Percentiles rank a stretch among this genome's conserved stretches.
phyloP scores from a whole-genome alignment of 2,329 filamentous ascomycete species.

The Aureobasidium mangrovei region DNA sequence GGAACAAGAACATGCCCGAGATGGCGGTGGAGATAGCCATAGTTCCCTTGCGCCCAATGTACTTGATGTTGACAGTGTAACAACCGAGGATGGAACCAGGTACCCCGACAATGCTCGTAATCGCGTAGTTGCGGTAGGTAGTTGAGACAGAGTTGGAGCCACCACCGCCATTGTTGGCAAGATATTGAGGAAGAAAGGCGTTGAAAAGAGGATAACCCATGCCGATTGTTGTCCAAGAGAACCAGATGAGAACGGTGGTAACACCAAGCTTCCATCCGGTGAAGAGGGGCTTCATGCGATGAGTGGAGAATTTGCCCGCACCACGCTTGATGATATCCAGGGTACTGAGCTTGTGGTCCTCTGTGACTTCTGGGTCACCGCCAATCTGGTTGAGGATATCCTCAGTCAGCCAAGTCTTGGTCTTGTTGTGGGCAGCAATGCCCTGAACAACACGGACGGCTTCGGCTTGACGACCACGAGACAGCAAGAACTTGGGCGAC shows the following conservation, averaged over 20 bases:
- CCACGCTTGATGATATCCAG: conserved; percentile 48
- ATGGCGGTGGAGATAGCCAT: conserved; percentile 59
- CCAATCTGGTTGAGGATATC: conserved; percentile 53
- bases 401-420: conserved; percentile 67
- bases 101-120: conserved; percentile 67
- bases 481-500: conserved; percentile 75
- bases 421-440: conserved; percentile 54
- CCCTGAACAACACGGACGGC: conserved; percentile 73
- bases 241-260: conserved; percentile 54
- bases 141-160: conserved; percentile 28
- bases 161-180: conserved; percentile 47
- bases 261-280: conserved; percentile 38
- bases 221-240: conserved; percentile 73
- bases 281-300: conserved; percentile 59
- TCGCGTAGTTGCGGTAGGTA: conserved; percentile 69
- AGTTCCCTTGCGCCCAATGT: conserved; percentile 62
- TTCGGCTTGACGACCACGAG: conserved; percentile 65
- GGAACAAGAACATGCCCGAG: conserved; percentile 59
- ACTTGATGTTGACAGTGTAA: conserved; percentile 61
- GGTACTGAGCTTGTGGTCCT: conserved; percentile 33
- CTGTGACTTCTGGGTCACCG: conserved; percentile 36
- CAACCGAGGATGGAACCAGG: conserved; percentile 69
- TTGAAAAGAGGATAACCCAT: conserved; percentile 87
- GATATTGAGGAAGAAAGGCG: conserved; percentile 80
- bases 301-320: conserved; percentile 55